Conservation (phyloP, 2,329 filamentous ascomycete species). For the Claviceps arundinis region DNA sequence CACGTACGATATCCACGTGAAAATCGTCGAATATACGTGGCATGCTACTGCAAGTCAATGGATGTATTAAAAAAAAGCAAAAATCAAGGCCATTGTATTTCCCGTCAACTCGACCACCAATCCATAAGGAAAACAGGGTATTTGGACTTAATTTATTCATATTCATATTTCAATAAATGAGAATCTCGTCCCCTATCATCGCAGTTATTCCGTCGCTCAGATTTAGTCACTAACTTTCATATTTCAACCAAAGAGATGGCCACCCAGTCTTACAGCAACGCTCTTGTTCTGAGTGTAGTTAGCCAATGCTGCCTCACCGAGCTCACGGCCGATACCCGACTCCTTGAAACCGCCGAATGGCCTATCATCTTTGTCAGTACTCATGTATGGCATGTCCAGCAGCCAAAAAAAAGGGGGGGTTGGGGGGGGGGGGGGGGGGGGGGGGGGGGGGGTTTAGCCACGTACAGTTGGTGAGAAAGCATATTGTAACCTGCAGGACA, state of each 20-base stretch:
- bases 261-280: constrained; percentile 34
- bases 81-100: no score
- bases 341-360: constrained; percentile 68
- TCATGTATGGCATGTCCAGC: neutral
- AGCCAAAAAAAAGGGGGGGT: neutral
- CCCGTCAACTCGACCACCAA: no score
- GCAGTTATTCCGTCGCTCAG: no score
- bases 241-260: constrained; percentile 7
- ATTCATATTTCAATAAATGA: neutral
- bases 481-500: constrained; percentile 43
- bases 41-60: no score
- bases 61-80: no score
- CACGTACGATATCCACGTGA: no score
- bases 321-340: constrained; percentile 64
- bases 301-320: constrained; percentile 52
- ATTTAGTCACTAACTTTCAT: no score
- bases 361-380: constrained; percentile 15
- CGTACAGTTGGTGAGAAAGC: constrained; percentile 6
- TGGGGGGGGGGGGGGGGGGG: no score
- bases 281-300: constrained; percentile 60
- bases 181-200: neutral
- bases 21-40: no score
- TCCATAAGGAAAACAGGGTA: no score
- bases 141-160: no score
- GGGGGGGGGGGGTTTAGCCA: neutral